Base-by-base conservation (phyloP, 2,329 filamentous ascomycete species). In the Verticillium dahliae region DNA sequence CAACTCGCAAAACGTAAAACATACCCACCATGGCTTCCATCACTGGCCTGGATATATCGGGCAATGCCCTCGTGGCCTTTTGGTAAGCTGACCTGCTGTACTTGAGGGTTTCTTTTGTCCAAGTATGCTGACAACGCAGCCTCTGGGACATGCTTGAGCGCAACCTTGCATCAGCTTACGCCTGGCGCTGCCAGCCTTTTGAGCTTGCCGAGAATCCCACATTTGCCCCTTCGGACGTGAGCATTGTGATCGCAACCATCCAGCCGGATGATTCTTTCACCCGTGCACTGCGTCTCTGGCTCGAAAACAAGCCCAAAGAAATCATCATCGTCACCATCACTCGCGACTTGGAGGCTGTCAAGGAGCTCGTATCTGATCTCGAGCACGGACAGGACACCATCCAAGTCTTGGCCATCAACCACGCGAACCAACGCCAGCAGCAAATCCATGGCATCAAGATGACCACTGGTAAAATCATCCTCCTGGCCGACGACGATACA, bases 401-500 rank as follows among this genome's bases (percentile, higher is more conserved):
- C 65, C 3, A 33, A 56, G 4, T 72, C 6, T 4, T 61, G 6
- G 65, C 65, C 1, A 64, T 68, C 2, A 18, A 62, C 1, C 9
- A 58, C 2, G 62, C 68, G 13, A 71, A 70, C 61, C 72, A 72
- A 59, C 67, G 71, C 0, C 55, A 31, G 6, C 71, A 73, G 60
- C 62, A 72, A 6, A 62, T 67, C 1, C 37, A 22, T 0, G 71
- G 69, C 0, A 67, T 72, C 37, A 63, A 65, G 13, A 18, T 52
- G 4, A 63, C 65, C 33, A 62, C 10, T 6, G 70, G 70, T 6
- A 56, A 50, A 2, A 68, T 73, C 4, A 13, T 72, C 1, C 67
- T 67, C 0, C 39, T 72, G 1, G 71, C 69, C 1, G 71, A 73
- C 5, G 71, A 72, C n/a, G 71, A 72, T 38, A 67, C 67, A 27